A percentile compares a stretch with the other conserved stretches of the same genome.
Evolutionary conservation across 2,329 filamentous ascomycete species (phyloP).

Genomic region (Alternaria arbusti): DNA sequence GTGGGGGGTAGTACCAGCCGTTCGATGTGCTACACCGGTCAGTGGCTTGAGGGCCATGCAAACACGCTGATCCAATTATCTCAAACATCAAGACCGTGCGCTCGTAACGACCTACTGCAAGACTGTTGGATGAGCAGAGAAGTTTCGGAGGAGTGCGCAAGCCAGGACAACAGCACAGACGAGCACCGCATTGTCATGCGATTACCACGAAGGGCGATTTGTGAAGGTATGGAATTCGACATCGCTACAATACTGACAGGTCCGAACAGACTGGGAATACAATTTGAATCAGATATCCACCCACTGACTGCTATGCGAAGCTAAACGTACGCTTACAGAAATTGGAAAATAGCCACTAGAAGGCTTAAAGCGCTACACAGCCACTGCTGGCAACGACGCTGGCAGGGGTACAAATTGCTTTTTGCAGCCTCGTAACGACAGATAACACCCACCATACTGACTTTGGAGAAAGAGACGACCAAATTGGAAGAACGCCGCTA

Average conservation of each 20-base stretch:
- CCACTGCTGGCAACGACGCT: not conserved
- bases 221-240: not conserved
- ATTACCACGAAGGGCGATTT: fast-evolving
- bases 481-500: constrained; percentile 28
- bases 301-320: constrained; percentile 17
- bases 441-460: constrained; percentile 15
- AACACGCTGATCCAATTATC: not conserved
- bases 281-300: not conserved
- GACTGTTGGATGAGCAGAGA: not conserved
- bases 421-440: constrained; percentile 19
- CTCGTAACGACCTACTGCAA: not conserved
- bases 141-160: not conserved
- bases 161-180: not conserved
- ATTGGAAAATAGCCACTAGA: not conserved
- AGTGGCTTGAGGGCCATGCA: not conserved
- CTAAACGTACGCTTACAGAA: constrained; percentile 12
- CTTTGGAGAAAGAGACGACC: constrained; percentile 5
- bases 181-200: not conserved
- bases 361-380: not conserved
- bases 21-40: not conserved
- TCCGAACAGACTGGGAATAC: not conserved
- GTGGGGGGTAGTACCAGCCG: not conserved
- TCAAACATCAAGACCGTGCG: not conserved
- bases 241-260: not conserved
- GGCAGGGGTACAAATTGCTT: constrained; percentile 14